A percentile compares a stretch with the other conserved stretches of the same genome.
Evolutionary conservation across 2,329 filamentous ascomycete genomes (phyloP).

Genomic region (Harringtonia aguacate): DNA sequence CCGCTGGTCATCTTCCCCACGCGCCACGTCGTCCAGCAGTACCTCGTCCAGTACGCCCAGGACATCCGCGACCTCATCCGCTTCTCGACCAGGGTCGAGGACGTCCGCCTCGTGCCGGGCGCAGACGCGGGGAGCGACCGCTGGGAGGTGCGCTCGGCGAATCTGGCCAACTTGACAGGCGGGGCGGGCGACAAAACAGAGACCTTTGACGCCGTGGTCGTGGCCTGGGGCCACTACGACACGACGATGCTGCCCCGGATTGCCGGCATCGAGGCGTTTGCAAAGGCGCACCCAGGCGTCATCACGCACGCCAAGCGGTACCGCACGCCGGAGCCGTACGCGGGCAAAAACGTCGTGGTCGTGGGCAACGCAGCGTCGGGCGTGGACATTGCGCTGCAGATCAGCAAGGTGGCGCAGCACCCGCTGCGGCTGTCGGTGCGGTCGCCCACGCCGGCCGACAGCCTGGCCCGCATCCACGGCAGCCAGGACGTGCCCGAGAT

Average conservation of each 20-base stretch:
- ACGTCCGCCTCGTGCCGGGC: conserved; percentile 33
- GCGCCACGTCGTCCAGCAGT: conserved; percentile 59
- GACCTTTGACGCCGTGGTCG: conserved; percentile 63
- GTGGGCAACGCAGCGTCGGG: conserved; percentile 81
- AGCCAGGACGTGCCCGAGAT: conserved; percentile 48
- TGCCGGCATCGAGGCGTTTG: conserved; percentile 47
- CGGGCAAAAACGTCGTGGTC: conserved; percentile 64
- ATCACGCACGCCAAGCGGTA: conserved; percentile 76
- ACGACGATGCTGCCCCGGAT: conserved; percentile 57
- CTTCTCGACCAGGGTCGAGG: conserved; percentile 61
- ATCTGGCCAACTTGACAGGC: conserved; percentile 30
- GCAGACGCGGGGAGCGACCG: conserved; percentile 22
- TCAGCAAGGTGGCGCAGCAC: conserved; percentile 46
- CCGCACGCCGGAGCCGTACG: conserved; percentile 52
- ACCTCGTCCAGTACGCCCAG: conserved; percentile 61
- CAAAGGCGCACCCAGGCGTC: conserved; percentile 43
- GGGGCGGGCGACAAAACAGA: conserved; percentile 15
- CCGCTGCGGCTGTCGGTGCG: conserved; percentile 57
- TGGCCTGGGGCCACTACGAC: conserved; percentile 66
- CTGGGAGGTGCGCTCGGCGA: conserved; percentile 58
- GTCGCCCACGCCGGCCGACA: conserved; percentile 34
- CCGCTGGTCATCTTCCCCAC: conserved; percentile 57
- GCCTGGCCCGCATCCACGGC: conserved; percentile 28
- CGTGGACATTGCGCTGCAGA: conserved; percentile 70
- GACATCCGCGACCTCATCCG: conserved; percentile 56